phyloP scores from a whole-genome alignment of 495 filamentous ascomycete species.

The Talaromyces thailandensis region DNA sequence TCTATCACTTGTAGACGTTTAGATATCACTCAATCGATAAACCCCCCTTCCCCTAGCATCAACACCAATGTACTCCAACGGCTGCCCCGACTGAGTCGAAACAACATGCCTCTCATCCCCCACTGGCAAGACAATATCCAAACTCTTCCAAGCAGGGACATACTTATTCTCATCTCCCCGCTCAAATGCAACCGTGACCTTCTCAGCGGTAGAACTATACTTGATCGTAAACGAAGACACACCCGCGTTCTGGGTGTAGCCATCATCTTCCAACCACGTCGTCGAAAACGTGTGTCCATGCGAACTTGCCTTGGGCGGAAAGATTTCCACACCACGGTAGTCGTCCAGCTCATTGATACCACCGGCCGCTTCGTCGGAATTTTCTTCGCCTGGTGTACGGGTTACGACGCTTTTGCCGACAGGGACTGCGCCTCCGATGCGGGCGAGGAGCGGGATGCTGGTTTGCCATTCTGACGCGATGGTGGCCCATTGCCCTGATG shows the following conservation, averaged over 20 bases:
- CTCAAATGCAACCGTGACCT: conserved; percentile 31
- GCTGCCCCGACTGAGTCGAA: conserved; percentile 17
- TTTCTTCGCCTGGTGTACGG: conserved; percentile 43
- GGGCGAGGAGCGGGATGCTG: conserved; percentile 55
- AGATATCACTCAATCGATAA: conserved; percentile 10
- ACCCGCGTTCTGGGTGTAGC: conserved; percentile 36
- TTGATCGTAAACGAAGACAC: conserved; percentile 34
- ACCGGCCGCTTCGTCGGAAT: conserved; percentile 31
- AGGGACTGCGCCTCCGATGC: conserved; percentile 49
- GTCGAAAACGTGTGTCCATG: conserved; percentile 28
- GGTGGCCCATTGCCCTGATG: conserved; percentile 51
- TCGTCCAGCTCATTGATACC: conserved; percentile 49
- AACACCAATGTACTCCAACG: conserved; percentile 20
- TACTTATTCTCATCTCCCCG: conserved; percentile 29
- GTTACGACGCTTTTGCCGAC: conserved; percentile 49
- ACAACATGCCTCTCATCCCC: conserved; percentile 40
- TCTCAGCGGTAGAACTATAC: conserved; percentile 36
- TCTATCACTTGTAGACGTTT: background rate
- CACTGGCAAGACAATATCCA: conserved; percentile 42
- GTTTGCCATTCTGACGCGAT: conserved; percentile 48
- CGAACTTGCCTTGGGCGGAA: conserved; percentile 39
- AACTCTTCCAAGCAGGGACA: conserved; percentile 42
- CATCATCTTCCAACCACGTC: conserved; percentile 59
- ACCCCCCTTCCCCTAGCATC: conserved; percentile 25
- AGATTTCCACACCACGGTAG: conserved; percentile 54